These are phyloP conservation scores for Komagataea norvegica DNA, from an alignment of 1,139 yeast species.

Conservation along the genomic window DNA sequence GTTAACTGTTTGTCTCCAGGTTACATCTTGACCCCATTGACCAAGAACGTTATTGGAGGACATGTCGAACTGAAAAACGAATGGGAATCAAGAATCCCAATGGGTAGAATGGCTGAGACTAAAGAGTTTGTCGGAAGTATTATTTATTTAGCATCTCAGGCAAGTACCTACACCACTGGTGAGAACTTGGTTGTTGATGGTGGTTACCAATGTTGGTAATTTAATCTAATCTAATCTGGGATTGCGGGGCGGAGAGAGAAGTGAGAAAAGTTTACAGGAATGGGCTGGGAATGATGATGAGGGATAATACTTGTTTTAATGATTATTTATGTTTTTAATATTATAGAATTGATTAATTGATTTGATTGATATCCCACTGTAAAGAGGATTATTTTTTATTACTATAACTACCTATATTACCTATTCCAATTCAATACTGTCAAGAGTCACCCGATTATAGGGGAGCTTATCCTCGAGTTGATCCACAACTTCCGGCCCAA, in stretches of 20 bases:
- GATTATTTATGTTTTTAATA: too few species aligned
- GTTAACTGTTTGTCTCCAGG: slow-evolving; percentile 82
- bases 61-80: slow-evolving; percentile 45
- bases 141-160: slow-evolving; percentile 72
- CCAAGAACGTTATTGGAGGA: slow-evolving; percentile 52
- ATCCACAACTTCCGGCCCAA: slow-evolving; percentile 20
- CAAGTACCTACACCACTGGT: slow-evolving; percentile 79
- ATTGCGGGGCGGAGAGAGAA: too few species aligned
- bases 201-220: slow-evolving; percentile 64
- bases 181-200: slow-evolving; percentile 83
- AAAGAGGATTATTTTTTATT: too few species aligned
- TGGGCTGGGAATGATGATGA: too few species aligned
- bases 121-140: slow-evolving; percentile 82
- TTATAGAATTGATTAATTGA: too few species aligned
- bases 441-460: slow-evolving; percentile 7
- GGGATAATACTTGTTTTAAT: too few species aligned
- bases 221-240: too few species aligned
- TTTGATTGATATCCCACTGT: too few species aligned
- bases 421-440: too few species aligned
- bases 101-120: slow-evolving; percentile 76
- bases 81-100: slow-evolving; percentile 66
- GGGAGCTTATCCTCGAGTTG: slow-evolving; percentile 17
- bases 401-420: too few species aligned
- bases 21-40: slow-evolving; percentile 64
- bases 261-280: too few species aligned